Evolutionary conservation across 2,329 filamentous ascomycete genomes (phyloP), one percentile per base, ranked within the genome.

Genomic region (Fusarium sp.): DNA sequence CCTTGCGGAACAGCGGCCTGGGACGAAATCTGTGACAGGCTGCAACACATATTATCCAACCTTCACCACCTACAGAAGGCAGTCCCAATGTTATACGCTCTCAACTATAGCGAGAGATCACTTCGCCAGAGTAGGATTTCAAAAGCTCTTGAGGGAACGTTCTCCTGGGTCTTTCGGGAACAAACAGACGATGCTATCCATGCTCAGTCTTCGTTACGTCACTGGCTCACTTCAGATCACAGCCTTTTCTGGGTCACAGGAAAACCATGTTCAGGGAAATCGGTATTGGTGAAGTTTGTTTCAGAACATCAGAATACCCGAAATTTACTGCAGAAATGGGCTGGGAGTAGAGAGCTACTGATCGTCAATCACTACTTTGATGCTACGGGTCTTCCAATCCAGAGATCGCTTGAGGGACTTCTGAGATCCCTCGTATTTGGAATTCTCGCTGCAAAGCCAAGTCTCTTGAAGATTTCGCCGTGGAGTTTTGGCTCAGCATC

Each of bases 241-340:
- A 50, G 54, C 6, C 22, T 65, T 16, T 69, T 69, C 10, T 70
- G 66, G 61, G 26, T 70, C 12, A 66, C 45, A 20, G 68, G 67
- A 3, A 61, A 66, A 8, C 20, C 61, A 16, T 68, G 66, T 3
- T 60, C 66, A 6, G 68, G 68, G 2, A 70, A 70, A 22, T 70
- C 61, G 3, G 61, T 55, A 2, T 47, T 70, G 22, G 66, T 70
- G 61, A 70, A 70, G n/a, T 70, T 70, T n/a, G 44, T 66, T 9
- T 22, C 39, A 4, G 51, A 45, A 2, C 26, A 70, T 2, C 9
- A 39, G 1, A 4, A 54, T 33, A 66, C 66, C 2, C 6, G 12
- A 13, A 22, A 26, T 6, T 31, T 51, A 2, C 50, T 70, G 0
- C 7, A 33, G 4, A 9, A 28, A 28, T 70, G 66, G 61, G 48